Evolutionary conservation across 257 asterid species (phyloP).

Genomic region (Solanum megistacrolobum): DNA sequence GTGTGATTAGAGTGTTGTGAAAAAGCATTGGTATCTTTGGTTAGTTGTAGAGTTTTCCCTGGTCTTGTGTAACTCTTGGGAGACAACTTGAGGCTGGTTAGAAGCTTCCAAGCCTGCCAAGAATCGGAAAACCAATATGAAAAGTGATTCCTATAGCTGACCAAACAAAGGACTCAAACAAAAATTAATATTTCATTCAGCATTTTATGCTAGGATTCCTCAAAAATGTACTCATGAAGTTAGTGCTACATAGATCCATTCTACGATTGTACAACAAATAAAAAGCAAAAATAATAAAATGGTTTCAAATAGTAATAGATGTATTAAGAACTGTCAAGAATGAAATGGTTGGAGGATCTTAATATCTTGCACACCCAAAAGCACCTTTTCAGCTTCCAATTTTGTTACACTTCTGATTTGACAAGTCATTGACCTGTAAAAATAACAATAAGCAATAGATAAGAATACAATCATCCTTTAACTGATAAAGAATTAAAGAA

Average conservation of each 20-base stretch:
- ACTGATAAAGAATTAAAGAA: neutral
- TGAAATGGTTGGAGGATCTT: neutral
- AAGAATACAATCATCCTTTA: constrained; percentile 3
- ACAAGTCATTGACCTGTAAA: constrained; percentile 41
- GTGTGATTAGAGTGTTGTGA: constrained; percentile 32
- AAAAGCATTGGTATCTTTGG: constrained; percentile 25
- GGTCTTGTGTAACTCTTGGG: constrained; percentile 59
- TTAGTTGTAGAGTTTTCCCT: constrained; percentile 57
- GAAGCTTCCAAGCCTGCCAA: constrained; percentile 82
- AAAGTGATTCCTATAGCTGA: neutral
- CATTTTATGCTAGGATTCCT: neutral
- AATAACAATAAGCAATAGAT: constrained; percentile 5
- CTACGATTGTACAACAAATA: neutral
- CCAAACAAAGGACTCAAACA: neutral
- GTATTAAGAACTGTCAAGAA: neutral
- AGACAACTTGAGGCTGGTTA: constrained; percentile 58
- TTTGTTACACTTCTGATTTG: constrained; percentile 38
- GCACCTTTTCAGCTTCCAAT: constrained; percentile 69
- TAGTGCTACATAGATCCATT: neutral
- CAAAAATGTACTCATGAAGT: neutral
- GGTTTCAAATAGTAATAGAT: neutral
- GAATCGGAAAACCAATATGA: neutral
- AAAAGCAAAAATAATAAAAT: neutral
- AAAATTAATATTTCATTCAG: neutral
- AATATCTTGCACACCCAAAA: neutral